phyloP scores from a whole-genome alignment of 2,329 filamentous ascomycete genomes.

The Alternaria brassicicola region DNA sequence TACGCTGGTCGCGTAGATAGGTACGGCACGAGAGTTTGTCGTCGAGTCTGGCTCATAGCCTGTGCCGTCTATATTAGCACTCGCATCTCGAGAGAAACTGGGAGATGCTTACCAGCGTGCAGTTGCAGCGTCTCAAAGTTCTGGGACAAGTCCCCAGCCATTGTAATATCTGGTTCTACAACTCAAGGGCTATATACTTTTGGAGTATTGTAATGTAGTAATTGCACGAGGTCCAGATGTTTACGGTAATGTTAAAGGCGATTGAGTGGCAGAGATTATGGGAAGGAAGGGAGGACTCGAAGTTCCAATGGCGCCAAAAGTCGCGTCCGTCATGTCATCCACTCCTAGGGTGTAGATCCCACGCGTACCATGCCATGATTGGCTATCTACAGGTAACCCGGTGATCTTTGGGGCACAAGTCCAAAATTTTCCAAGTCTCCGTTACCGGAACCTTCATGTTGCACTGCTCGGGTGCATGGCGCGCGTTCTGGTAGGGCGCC shows the following conservation, averaged over 20 bases:
- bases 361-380: not conserved
- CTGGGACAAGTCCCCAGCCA: slow-evolving; percentile 50
- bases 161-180: slow-evolving; percentile 11
- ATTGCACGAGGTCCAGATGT: not conserved
- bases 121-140: slow-evolving; percentile 60
- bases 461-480: not conserved
- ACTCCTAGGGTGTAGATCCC: not conserved
- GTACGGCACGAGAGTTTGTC: slow-evolving; percentile 88
- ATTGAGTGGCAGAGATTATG: not conserved
- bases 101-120: slow-evolving; percentile 52
- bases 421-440: not conserved
- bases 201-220: not conserved
- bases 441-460: not conserved
- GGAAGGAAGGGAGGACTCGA: slow-evolving; percentile 3
- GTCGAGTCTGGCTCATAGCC: slow-evolving; percentile 77
- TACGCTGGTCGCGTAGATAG: slow-evolving; percentile 92
- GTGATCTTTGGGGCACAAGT: not conserved
- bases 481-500: not conserved
- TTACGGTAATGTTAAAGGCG: not conserved
- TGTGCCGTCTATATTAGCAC: slow-evolving; percentile 46
- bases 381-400: not conserved
- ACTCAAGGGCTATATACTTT: not conserved
- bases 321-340: slow-evolving; percentile 13
- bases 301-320: not conserved
- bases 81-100: not conserved